Percentiles rank a stretch among this genome's conserved stretches.
These are phyloP conservation scores for Gyrodon lividus DNA, from an alignment of 768 basidiomycete genomes.

Conservation along the genomic window DNA sequence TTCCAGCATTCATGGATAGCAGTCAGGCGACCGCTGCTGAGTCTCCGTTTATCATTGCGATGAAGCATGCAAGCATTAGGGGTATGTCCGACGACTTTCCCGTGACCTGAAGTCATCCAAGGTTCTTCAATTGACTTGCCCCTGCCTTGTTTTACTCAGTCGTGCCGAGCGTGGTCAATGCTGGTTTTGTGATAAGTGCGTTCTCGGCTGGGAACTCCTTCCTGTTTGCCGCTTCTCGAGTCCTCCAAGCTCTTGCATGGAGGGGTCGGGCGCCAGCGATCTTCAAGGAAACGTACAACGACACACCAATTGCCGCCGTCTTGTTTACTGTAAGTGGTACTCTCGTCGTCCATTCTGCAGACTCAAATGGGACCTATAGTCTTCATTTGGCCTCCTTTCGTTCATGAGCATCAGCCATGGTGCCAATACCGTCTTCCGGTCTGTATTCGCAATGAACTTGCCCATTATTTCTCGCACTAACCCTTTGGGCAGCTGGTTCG, in stretches of 20 bases:
- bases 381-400: constrained; percentile 44
- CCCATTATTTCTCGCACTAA: neutral
- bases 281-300: constrained; percentile 44
- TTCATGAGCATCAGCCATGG: constrained; percentile 65
- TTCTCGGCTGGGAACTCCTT: constrained; percentile 70
- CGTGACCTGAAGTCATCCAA: neutral
- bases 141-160: constrained; percentile 26
- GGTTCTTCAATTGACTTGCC: no score
- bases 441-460: neutral
- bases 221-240: constrained; percentile 51
- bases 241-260: constrained; percentile 41
- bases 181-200: constrained; percentile 65
- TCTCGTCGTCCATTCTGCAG: neutral
- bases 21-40: constrained; percentile 58
- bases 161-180: constrained; percentile 69
- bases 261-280: constrained; percentile 48
- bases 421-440: constrained; percentile 35
- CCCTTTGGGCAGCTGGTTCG: constrained; percentile 54
- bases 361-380: constrained; percentile 14
- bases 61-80: constrained; percentile 65
- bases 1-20: constrained; percentile 43
- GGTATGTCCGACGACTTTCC: constrained; percentile 27
- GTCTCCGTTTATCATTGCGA: constrained; percentile 83
- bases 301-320: constrained; percentile 43
- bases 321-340: constrained; percentile 23